Evolutionary conservation across 2,329 filamentous ascomycete genomes (phyloP).

Genomic region (Scytalidium sp.): DNA sequence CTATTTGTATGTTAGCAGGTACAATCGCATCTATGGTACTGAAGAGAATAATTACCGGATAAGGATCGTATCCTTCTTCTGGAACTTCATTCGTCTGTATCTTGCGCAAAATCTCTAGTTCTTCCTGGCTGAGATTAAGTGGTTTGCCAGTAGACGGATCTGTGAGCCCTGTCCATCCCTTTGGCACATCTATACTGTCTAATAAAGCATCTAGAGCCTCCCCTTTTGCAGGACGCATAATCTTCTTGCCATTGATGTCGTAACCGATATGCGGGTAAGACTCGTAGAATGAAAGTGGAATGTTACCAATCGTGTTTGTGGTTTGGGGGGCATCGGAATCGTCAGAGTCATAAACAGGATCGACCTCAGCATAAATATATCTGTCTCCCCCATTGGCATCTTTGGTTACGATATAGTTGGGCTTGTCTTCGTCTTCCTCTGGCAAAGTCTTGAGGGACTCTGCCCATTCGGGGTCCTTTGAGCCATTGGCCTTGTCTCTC

Average conservation of each 20-base stretch:
- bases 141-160: constrained; percentile 94
- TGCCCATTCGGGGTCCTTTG: constrained; percentile 29
- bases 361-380: constrained; percentile 91
- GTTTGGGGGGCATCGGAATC: constrained; percentile 80
- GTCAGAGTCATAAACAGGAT: constrained; percentile 94
- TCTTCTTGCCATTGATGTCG: constrained; percentile 97
- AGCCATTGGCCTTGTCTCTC: constrained; percentile 35
- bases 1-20: constrained; percentile 32
- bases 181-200: constrained; percentile 93
- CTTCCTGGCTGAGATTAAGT: constrained; percentile 79
- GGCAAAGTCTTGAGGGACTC: constrained; percentile 18
- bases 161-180: constrained; percentile 95
- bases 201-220: constrained; percentile 90
- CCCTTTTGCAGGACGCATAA: constrained; percentile 91
- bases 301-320: constrained; percentile 91
- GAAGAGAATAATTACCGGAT: constrained; percentile 58
- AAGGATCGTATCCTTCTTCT: constrained; percentile 87
- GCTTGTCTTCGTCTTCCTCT: constrained; percentile 36
- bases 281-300: constrained; percentile 93
- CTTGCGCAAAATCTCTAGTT: constrained; percentile 83
- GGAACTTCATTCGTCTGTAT: constrained; percentile 87
- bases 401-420: constrained; percentile 56
- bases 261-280: constrained; percentile 98
- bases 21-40: background rate
- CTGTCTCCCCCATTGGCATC: constrained; percentile 89